Conservation (phyloP, 371 early-diverging fungal genomes). For the Fennellomyces sp. region DNA sequence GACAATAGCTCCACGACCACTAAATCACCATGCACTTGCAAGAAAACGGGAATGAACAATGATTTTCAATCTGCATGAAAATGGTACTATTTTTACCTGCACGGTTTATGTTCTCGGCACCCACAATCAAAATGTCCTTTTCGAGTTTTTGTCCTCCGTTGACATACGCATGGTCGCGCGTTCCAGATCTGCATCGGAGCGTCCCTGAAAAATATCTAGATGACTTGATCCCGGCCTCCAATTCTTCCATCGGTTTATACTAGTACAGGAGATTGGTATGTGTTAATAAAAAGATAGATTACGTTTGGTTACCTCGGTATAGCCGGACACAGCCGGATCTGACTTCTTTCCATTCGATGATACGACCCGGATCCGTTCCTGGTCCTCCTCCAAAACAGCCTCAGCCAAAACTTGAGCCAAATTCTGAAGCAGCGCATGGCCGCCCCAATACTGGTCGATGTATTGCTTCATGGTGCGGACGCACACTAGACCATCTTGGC, state of each 20-base stretch:
- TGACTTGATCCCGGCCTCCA: conserved; percentile 65
- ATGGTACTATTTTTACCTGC: conserved; percentile 43
- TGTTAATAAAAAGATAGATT: neutral
- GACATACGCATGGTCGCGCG: conserved; percentile 63
- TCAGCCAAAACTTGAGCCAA: conserved; percentile 53
- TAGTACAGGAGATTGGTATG: conserved; percentile 12
- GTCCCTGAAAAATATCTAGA: conserved; percentile 56
- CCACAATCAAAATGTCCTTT: conserved; percentile 65
- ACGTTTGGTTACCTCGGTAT: conserved; percentile 48
- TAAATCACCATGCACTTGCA: conserved; percentile 76
- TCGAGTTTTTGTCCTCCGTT: conserved; percentile 46
- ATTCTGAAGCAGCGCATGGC: conserved; percentile 42
- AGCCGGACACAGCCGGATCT: conserved; percentile 40
- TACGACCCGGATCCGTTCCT: conserved; percentile 38
- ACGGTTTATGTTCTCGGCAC: conserved; percentile 77
- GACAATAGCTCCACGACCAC: conserved; percentile 80
- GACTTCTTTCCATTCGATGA: conserved; percentile 22
- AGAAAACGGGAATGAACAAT: neutral
- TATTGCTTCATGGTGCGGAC: conserved; percentile 46
- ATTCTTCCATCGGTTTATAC: conserved; percentile 62
- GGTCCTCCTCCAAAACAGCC: conserved; percentile 57
- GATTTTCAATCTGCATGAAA: neutral
- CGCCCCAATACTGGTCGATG: conserved; percentile 41
- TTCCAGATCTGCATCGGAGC: conserved; percentile 50
- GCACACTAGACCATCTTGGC: neutral